Conservation (phyloP, 2,329 filamentous ascomycete genomes). For the Phaeosphaeriaceae sp. region DNA sequence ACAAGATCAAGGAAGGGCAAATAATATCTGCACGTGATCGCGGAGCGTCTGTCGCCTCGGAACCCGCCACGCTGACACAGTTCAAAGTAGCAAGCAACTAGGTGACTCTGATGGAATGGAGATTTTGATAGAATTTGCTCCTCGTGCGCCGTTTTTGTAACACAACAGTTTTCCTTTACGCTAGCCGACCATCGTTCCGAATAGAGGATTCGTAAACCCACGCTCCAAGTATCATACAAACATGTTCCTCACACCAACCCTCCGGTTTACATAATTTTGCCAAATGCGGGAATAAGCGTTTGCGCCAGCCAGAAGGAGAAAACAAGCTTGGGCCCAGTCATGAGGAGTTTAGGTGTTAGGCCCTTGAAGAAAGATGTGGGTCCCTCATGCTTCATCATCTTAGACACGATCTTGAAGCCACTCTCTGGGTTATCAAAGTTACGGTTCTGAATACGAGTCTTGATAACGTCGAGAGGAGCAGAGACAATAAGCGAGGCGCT, state of each 20-base stretch:
- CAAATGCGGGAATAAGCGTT: constrained; percentile 94
- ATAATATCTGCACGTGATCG: constrained; percentile 4
- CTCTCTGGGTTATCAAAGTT: constrained; percentile 98
- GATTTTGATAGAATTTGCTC: constrained; percentile 23
- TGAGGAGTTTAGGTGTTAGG: constrained; percentile 92
- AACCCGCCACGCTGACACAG: constrained; percentile 2
- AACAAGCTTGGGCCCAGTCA: constrained; percentile 98
- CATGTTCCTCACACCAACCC: constrained; percentile 18
- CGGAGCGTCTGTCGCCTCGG: not conserved
- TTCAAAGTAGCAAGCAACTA: not conserved
- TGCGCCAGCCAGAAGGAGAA: constrained; percentile 99
- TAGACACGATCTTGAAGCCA: constrained; percentile 87
- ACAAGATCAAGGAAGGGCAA: not conserved
- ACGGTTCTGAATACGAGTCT: constrained; percentile 96
- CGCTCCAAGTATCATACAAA: constrained; percentile 37
- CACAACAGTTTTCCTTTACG: constrained; percentile 23
- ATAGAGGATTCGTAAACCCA: constrained; percentile 24
- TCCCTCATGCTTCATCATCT: constrained; percentile 93
- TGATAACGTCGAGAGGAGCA: constrained; percentile 98
- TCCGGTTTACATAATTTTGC: constrained; percentile 62
- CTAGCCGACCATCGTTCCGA: constrained; percentile 17
- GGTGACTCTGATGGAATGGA: constrained; percentile 24
- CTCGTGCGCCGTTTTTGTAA: constrained; percentile 20
- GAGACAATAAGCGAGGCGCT: constrained; percentile 95
- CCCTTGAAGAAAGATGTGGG: constrained; percentile 94